These are phyloP conservation scores for Backusella sp. DNA, from an alignment of 192 early-diverging fungal species.

Conservation along the genomic window DNA sequence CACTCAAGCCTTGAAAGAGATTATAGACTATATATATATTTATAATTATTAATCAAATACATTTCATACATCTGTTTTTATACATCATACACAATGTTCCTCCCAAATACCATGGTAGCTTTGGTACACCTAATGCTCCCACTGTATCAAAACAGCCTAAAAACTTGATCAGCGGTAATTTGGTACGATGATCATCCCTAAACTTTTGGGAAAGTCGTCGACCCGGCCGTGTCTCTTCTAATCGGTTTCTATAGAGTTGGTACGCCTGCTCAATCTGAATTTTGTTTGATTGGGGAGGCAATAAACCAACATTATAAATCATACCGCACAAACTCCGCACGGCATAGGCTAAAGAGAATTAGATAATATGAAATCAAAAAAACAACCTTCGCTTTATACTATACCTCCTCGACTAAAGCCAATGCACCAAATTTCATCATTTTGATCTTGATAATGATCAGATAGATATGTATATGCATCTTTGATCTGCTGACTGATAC, in stretches of 20 bases:
- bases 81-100: conserved; percentile 15
- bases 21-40: conserved; percentile 8
- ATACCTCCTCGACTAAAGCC: conserved; percentile 29
- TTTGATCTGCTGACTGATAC: conserved; percentile 17
- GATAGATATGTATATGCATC: conserved; percentile 15
- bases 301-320: conserved; percentile 28
- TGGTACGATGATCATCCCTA: background rate
- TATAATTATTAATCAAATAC: background rate
- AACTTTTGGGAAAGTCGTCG: background rate
- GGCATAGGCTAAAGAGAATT: conserved; percentile 11
- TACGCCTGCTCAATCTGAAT: conserved; percentile 7
- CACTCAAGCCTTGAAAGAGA: background rate
- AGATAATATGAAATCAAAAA: background rate
- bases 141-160: conserved; percentile 29
- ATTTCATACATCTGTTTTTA: no score
- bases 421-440: conserved; percentile 22
- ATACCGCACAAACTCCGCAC: conserved; percentile 23
- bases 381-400: no score
- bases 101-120: conserved; percentile 21
- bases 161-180: conserved; percentile 16
- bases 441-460: background rate
- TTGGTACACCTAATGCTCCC: conserved; percentile 16
- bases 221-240: background rate
- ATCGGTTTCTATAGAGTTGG: conserved; percentile 8
- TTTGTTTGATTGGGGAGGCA: background rate